Evolutionary conservation across 768 basidiomycete species (phyloP), one percentile per base, ranked within the genome.

Genomic region (Trametes coccinea): DNA sequence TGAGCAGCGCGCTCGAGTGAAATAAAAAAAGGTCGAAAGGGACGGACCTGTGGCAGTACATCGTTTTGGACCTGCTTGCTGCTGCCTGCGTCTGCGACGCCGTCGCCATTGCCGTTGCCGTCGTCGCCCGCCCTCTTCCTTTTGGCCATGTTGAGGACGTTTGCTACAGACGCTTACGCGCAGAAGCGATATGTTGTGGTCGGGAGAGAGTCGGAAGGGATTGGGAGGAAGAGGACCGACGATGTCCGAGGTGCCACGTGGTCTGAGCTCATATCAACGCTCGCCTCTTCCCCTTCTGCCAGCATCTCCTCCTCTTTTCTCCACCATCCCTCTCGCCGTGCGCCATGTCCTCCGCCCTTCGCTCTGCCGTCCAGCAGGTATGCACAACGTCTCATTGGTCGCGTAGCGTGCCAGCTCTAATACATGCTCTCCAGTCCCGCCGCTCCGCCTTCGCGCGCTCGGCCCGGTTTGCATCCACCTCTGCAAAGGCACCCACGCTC

Each of bases 401-500:
- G 58, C 5, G 2, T 55, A 62, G 31, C 56, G 30, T 34, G 40
- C 46, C 46, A 41, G n/a, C 40, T 13, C 17, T 54, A 51, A 53
- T 50, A 50, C 43, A 48, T 59, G 46, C 60, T 58, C 61, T 60
- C 29, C 66, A 86, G 84, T 81, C 83, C 34, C 85, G 83, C 61
- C 81, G 67, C 78, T 59, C 75, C 78, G 34, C 69, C 63, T 67
- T 74, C 79, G 68, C 83, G 79, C 76, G 79, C 40, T 79, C 82
- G 37, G 80, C 80, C 66, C 82, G 87, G 56, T 84, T 87, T 68
- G 84, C 84, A 50, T 88, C 89, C n/a, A 80, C 87, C 14, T 76
- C 80, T 46, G 72, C 84, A 33, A 90, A 88, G 75, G 84, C 84
- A 46, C 81, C 84, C 61, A 86, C 92, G 30, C 84, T 98, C 73